Evolutionary conservation across 345 rosid species (phyloP).

Genomic region (Melastoma malabathricum): DNA sequence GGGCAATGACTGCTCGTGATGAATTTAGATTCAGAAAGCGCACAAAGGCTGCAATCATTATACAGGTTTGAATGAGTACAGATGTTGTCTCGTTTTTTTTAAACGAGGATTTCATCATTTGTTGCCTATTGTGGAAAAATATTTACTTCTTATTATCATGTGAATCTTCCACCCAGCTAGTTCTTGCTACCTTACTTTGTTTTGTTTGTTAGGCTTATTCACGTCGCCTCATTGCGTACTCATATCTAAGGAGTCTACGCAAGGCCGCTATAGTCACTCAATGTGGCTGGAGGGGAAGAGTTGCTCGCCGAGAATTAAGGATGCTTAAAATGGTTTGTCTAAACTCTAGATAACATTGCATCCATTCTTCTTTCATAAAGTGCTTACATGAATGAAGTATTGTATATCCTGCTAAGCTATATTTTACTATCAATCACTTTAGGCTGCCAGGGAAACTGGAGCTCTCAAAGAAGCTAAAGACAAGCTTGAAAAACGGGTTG

Average conservation of each 20-base stretch:
- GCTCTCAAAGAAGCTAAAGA: conserved; percentile 98
- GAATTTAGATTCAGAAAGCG: conserved; percentile 86
- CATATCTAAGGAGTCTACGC: conserved; percentile 70
- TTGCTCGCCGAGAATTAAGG: conserved; percentile 91
- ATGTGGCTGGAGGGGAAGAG: conserved; percentile 91
- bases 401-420: not conserved
- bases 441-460: conserved; percentile 95
- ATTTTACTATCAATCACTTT: conserved; percentile 12
- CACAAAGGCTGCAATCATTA: conserved; percentile 75
- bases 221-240: conserved; percentile 46
- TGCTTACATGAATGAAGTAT: not conserved
- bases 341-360: conserved; percentile 9
- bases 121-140: too few species aligned
- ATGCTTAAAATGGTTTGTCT: conserved; percentile 69
- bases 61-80: conserved; percentile 45
- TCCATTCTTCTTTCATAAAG: conserved; percentile 3
- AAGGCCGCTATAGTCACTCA: conserved; percentile 72
- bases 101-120: too few species aligned
- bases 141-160: too few species aligned
- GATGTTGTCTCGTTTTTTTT: too few species aligned
- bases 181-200: conserved; percentile 1
- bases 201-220: conserved; percentile 54
- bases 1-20: conserved; percentile 91
- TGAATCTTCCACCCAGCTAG: not conserved
- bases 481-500: conserved; percentile 97